Conservation (phyloP, 2,329 filamentous ascomycete genomes). For the Purpureocillium lavendulum region DNA sequence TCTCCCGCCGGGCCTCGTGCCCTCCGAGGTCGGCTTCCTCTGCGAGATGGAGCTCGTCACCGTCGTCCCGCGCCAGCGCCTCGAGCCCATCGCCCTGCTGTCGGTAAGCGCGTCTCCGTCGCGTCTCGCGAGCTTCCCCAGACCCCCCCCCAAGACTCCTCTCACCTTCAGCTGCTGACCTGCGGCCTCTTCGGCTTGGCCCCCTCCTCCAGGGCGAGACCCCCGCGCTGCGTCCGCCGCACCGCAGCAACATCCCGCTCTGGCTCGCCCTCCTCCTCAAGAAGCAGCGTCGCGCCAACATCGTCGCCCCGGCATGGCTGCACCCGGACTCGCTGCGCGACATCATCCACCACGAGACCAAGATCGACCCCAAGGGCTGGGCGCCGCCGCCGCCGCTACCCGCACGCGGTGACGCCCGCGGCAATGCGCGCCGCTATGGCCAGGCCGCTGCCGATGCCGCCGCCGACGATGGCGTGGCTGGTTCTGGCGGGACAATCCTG, state of each 20-base stretch:
- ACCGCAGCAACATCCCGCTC: conserved; percentile 70
- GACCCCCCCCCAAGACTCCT: conserved; percentile 3
- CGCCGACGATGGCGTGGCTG: conserved; percentile 8
- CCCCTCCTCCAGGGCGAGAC: conserved; percentile 88
- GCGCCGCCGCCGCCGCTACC: conserved; percentile 67
- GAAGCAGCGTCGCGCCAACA: conserved; percentile 87
- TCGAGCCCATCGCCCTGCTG: conserved; percentile 78
- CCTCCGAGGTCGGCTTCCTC: conserved; percentile 84
- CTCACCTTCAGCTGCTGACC: no score
- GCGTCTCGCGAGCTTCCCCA: conserved; percentile 8
- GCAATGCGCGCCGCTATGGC: conserved; percentile 29
- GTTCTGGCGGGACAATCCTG: conserved; percentile 17
- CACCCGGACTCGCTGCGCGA: conserved; percentile 64
- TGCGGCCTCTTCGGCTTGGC: no score
- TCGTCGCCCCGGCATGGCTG: conserved; percentile 85
- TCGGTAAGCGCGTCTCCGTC: conserved; percentile 52
- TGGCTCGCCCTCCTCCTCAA: conserved; percentile 96
- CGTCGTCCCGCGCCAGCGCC: conserved; percentile 79
- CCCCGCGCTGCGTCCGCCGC: conserved; percentile 68
- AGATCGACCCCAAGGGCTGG: conserved; percentile 62
- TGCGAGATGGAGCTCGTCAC: conserved; percentile 98
- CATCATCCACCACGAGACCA: conserved; percentile 76
- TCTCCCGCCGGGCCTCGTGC: conserved; percentile 54
- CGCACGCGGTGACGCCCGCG: conserved; percentile 36
- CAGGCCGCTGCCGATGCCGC: conserved; percentile 14